Base-by-base conservation (phyloP, 1,284 basidiomycete genomes). In the Moesziomyces globuligerus region DNA sequence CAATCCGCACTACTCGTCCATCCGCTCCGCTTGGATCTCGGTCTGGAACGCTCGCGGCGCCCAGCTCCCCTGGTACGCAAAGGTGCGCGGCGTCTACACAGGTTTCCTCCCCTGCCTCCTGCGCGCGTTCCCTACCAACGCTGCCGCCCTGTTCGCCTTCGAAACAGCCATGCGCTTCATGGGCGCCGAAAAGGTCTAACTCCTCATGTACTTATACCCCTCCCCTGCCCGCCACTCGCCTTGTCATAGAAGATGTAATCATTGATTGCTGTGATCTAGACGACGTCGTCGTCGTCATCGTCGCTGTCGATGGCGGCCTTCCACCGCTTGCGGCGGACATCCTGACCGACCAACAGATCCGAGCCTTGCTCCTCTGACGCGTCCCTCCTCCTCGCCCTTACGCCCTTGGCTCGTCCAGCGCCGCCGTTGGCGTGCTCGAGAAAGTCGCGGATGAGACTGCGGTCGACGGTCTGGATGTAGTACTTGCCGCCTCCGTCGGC, bases 1-100 rank as follows among this genome's bases (percentile, higher is more conserved):
- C 74, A 85, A 83, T 4, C 84, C 85, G 4, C 51, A 64, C n/a
- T 78, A 72, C 34, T 50, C 49, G 4, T 52, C 67, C 39, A 65
- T 79, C 5, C 42, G 43, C 3, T 13, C 24, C 3, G 76, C 75
- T 0, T 71, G 70, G 48, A 7, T 47, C 8, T 41, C 46, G 6
- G 70, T 74, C 2, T 79, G 77, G 77, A 64, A 76, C 41, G 34
- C 50, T 1, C 42, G 54, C 11, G 77, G 77, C 0, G 48, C 28
- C 3, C 28, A 71, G 0, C 42, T 55, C 7, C 17, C 11, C 0
- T 44, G 64, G 36, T 39, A 45, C 28, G 20, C 10, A 2, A 60
- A 74, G 36, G 44, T 76, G 0, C 43, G 68, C 18, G 58, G 46
- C 3, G 67, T 76, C 4, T 80, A 78, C 44, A 80, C 76, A 1